Conservation (phyloP, 1,284 basidiomycete species). For the Ceratobasidium sp. region DNA sequence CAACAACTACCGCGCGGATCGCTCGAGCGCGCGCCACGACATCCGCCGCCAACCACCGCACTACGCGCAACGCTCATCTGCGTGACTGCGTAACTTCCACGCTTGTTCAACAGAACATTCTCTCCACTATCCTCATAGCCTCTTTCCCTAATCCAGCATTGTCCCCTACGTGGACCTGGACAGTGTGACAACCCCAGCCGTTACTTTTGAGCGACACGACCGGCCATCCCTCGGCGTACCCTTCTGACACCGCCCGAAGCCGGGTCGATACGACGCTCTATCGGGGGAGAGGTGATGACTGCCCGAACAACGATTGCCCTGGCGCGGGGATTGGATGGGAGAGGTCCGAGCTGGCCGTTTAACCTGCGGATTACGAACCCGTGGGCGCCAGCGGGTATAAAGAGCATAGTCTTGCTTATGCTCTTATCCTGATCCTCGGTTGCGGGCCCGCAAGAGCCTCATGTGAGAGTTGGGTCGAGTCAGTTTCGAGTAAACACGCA, state of each 20-base stretch:
- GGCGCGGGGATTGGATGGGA: background rate
- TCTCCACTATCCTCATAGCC: background rate
- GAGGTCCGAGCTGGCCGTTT: background rate
- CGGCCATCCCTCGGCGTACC: slow-evolving; percentile 10
- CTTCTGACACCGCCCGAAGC: slow-evolving; percentile 28
- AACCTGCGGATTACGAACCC: background rate
- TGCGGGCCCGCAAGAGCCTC: background rate
- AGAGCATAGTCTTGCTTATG: background rate
- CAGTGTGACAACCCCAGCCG: background rate
- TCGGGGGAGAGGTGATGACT: background rate
- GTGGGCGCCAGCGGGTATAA: background rate
- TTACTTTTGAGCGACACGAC: background rate
- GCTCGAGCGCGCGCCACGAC: background rate
- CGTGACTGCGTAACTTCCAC: slow-evolving; percentile 10
- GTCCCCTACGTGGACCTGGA: background rate
- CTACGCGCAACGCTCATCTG: background rate
- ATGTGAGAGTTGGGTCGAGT: background rate
- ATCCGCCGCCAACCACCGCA: background rate
- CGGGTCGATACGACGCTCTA: background rate
- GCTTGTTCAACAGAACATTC: background rate
- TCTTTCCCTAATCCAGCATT: background rate
- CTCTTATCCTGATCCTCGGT: background rate
- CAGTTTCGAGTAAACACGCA: background rate
- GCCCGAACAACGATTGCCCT: background rate
- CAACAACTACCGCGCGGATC: background rate